These are phyloP conservation scores for Gynostemma pentaphyllum DNA, from an alignment of 306 rosid genomes.

Conservation along the genomic window DNA sequence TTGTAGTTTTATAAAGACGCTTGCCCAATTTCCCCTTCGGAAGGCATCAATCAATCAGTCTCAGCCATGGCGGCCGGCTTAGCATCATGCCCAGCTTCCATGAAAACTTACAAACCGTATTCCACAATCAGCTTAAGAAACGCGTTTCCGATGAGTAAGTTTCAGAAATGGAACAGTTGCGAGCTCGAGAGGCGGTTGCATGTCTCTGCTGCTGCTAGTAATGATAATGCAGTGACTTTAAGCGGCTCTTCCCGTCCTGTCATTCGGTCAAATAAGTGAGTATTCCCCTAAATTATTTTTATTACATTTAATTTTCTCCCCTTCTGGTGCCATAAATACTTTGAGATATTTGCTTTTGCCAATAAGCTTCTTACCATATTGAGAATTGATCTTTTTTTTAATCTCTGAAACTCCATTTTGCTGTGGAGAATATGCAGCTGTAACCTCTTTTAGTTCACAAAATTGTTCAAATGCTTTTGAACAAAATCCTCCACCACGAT, in stretches of 20 bases:
- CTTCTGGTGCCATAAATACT: too few species aligned
- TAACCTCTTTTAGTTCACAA: too few species aligned
- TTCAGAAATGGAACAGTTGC: conserved; percentile 8
- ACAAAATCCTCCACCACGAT: too few species aligned
- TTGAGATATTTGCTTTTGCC: too few species aligned
- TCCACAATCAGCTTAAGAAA: conserved; percentile 3
- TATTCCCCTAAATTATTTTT: background rate
- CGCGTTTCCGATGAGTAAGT: conserved; percentile 7
- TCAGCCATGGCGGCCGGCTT: conserved; percentile 25
- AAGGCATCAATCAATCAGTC: background rate
- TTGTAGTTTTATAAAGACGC: too few species aligned
- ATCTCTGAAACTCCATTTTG: too few species aligned
- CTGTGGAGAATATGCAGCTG: too few species aligned
- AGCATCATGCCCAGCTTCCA: conserved; percentile 7
- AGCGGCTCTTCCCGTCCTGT: conserved; percentile 14
- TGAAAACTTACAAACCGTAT: conserved; percentile 7
- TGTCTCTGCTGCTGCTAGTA: conserved; percentile 17
- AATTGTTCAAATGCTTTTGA: too few species aligned
- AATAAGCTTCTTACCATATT: too few species aligned
- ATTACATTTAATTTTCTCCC: too few species aligned
- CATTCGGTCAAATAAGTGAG: conserved; percentile 23
- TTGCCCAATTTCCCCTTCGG: background rate
- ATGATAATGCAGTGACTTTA: conserved; percentile 19
- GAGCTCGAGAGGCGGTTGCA: conserved; percentile 13
- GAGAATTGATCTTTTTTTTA: too few species aligned